A percentile compares a stretch with the other conserved stretches of the same genome.
Conservation (phyloP, 495 filamentous ascomycete species). For the Tuber indicum region DNA sequence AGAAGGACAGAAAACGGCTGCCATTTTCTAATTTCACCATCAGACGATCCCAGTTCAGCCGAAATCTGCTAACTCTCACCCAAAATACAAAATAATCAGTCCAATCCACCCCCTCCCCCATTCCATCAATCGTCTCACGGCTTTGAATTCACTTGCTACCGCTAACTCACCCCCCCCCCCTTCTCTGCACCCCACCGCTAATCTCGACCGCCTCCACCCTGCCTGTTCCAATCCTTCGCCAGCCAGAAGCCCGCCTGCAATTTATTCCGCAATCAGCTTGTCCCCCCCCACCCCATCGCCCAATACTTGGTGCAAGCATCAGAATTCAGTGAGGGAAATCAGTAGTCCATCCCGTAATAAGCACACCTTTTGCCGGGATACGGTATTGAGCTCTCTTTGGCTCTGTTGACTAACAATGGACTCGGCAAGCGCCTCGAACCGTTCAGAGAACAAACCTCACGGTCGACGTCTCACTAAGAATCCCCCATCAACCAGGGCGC, state of each 20-base stretch:
- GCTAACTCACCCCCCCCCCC: not conserved
- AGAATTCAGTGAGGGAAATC: not conserved
- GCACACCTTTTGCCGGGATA: not conserved
- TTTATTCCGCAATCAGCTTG: not conserved
- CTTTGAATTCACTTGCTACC: not conserved
- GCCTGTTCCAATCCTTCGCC: not conserved
- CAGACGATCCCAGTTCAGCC: not conserved
- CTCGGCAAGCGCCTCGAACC: slow-evolving; percentile 41
- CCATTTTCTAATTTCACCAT: slow-evolving; percentile 1
- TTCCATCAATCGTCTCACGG: not conserved
- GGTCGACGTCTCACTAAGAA: slow-evolving; percentile 42
- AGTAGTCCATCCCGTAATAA: slow-evolving; percentile 3
- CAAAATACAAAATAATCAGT: slow-evolving; percentile 5
- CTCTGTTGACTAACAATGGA: slow-evolving; percentile 39
- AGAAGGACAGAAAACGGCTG: slow-evolving; percentile 1
- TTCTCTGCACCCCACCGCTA: not conserved
- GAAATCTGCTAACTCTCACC: not conserved
- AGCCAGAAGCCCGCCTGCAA: not conserved
- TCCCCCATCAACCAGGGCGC: slow-evolving; percentile 29
- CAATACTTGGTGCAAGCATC: not conserved
- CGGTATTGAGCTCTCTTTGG: slow-evolving; percentile 33
- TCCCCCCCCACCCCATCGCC: not conserved
- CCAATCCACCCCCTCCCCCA: not conserved
- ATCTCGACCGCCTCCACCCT: not conserved
- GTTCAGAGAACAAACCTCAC: slow-evolving; percentile 40